Conservation (phyloP, 2,329 filamentous ascomycete genomes). For the Cyclaneusma minus region DNA sequence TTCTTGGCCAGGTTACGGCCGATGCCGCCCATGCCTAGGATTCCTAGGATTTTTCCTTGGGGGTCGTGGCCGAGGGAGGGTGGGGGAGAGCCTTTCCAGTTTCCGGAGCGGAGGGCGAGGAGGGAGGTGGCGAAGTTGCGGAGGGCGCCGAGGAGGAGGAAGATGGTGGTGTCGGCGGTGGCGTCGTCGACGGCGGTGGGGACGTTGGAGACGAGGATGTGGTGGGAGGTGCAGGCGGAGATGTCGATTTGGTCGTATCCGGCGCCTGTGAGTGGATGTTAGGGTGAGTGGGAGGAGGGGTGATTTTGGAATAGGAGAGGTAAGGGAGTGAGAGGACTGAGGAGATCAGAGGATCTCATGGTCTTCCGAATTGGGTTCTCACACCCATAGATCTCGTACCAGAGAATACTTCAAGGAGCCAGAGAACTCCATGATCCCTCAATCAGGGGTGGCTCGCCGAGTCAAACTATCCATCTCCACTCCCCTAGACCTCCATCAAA, state of each 20-base stretch:
- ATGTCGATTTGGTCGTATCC: constrained; percentile 78
- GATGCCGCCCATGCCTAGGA: constrained; percentile 78
- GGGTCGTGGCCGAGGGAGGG: constrained; percentile 59
- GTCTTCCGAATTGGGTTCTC: no score
- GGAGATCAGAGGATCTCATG: background rate
- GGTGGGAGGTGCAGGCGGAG: constrained; percentile 48
- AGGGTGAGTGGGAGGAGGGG: constrained; percentile 1
- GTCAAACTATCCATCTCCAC: no score
- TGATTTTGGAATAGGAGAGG: constrained; percentile 1
- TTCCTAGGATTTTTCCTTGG: constrained; percentile 62
- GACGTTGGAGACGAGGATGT: constrained; percentile 62
- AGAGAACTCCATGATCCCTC: no score
- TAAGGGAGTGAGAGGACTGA: background rate
- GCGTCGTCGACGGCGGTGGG: constrained; percentile 71
- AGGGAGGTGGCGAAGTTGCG: constrained; percentile 58
- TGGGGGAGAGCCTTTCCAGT: constrained; percentile 46
- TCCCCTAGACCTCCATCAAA: background rate
- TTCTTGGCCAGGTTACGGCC: constrained; percentile 64
- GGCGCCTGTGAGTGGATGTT: constrained; percentile 43
- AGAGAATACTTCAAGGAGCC: no score
- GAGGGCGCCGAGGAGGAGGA: constrained; percentile 66
- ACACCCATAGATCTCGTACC: no score
- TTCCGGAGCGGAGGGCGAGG: constrained; percentile 44
- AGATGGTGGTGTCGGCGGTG: constrained; percentile 70
- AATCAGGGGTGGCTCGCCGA: no score